Base-by-base conservation (phyloP, 306 rosid genomes). In the Dicorynia guianensis region DNA sequence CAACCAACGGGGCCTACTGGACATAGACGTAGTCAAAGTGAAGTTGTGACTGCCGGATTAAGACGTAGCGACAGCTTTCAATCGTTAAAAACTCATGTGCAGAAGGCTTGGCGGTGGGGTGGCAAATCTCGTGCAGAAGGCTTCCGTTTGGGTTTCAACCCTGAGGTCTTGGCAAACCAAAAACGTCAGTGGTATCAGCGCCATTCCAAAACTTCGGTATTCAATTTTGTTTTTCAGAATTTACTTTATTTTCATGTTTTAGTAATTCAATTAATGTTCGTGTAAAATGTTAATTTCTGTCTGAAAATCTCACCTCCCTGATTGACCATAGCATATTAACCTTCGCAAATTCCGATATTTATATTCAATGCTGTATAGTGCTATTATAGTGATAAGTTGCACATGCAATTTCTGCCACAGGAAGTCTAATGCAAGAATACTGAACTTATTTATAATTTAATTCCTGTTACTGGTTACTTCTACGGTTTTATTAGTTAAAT, bases 121-220 rank as follows among this genome's bases (percentile, higher is more conserved):
- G 63, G 68, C 74, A 85, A 59, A 74, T 36, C 73, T 0, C 80
- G 71, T 15, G 93, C 83, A 48, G 96, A 76, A 39, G 62, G 25
- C 69, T 73, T 48, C 46, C 57, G 18, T 5, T 14, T 83, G 11
- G 61, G 52, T 75, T 90, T 92, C 77, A 86, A 92, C 82, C 97
- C 96, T 33, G 98, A 94, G 92, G 83, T 91, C 84, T 76, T 94
- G 87, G 93, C 94, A 6, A 85, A 91, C 80, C 97, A 94, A 76
- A 94, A 94, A 87, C 93, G 98, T 43, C 97, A 91, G 90, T 94
- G 98, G 98, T 88, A 88, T 88, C 97, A 60, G 87, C 90, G 87
- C 80, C 94, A 92, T 87, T 88, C 98, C 82, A 91, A 85, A 84
- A 66, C 89, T 76, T 63, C 60, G 97, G 97, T 94, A 83, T 77